Base-by-base conservation (phyloP, 2,329 filamentous ascomycete genomes). In the Colletotrichum sp. region DNA sequence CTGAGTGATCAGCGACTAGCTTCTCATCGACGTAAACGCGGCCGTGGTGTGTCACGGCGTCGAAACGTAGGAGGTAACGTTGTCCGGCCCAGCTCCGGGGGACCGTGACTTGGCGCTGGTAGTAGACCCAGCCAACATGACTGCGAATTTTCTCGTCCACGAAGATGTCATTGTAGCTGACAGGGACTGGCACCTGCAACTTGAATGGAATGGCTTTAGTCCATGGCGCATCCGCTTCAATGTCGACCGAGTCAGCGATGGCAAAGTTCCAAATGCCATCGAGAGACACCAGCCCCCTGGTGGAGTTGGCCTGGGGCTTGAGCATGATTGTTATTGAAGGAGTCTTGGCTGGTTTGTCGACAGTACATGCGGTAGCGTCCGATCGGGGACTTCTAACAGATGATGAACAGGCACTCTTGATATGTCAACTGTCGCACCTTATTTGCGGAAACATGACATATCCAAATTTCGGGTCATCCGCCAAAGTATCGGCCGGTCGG, bases 91-190 rank as follows among this genome's bases (percentile, higher is more conserved):
- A 81, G 21, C 70, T 55, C 16, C 69, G 61, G 6, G 80, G 80
- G 2, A 81, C 74, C 2, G 73, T 77, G 3, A 78, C 79, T 2
- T 78, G 61, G 4, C 78, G 73, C 65, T 81, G 80, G 64, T 81
- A 82, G 69, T 79, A 81, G 2, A 79, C 79, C 80, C 80, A 81
- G 21, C 80, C 80, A 6, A 81, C 77, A 21, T 81, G 80, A 43
- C 80, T 72, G 21, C 72, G 78, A n/a, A 81, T 79, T 15, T 69
- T 61, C 5, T 43, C 36, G 29, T 79, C 73, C 29, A 73, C 66
- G 29, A 78, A 77, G 11, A 79, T 76, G 62, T 79, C 78, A 13
- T 79, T 79, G 76, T 79, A 79, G 62, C 76, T 78, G 16, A 78
- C 77, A 1, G 78, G 78, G 12, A 79, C 78, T 2, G 78, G 78